Base-by-base conservation (phyloP, 2,329 filamentous ascomycete genomes). In the Magnaporthiopsis incrustans region DNA sequence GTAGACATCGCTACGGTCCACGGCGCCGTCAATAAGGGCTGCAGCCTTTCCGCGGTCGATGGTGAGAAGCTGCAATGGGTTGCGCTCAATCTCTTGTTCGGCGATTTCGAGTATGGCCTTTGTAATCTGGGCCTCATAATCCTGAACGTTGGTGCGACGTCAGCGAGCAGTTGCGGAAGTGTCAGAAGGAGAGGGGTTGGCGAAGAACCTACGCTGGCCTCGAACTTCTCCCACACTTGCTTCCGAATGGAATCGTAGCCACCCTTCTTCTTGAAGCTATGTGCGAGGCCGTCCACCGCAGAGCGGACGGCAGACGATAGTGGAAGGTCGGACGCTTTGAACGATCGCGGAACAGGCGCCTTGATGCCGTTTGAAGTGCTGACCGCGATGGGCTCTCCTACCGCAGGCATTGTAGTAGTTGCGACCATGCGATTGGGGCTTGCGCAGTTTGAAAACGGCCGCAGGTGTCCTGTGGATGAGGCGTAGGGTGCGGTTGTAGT, bases 181-280 rank as follows among this genome's bases (percentile, higher is more conserved):
- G n/a, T 4, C 10, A 2, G 44, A 22, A 8, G n/a, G n/a, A 25
- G 44, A 25, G 44, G 44, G 44, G 57, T 35, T 60, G 32, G n/a
- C 62, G 11, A 4, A 15, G 64, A 63, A 63, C 62, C 27, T 82
- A 91, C 89, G 69, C 86, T 88, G 35, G 84, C 82, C 71, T 88
- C 85, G 69, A 91, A 91, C 65, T 90, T 87, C 59, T 89, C 85
- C 84, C 90, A 92, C 14, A 91, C 82, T 70, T 90, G 84, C 73
- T 92, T 93, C 66, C 90, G 86, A 67, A 93, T 84, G 18, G 83
- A 79, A 75, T 95, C 91, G 72, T 93, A 95, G 65, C 89, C 89
- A 66, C 91, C 91, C 75, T 91, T 92, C 77, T 93, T 94, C 77
- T 93, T 93, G 78, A 93, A 94, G 14, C 84, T 88, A 72, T 91